Conservation (phyloP, 2,329 filamentous ascomycete species). For the Alternaria triticimaculans region DNA sequence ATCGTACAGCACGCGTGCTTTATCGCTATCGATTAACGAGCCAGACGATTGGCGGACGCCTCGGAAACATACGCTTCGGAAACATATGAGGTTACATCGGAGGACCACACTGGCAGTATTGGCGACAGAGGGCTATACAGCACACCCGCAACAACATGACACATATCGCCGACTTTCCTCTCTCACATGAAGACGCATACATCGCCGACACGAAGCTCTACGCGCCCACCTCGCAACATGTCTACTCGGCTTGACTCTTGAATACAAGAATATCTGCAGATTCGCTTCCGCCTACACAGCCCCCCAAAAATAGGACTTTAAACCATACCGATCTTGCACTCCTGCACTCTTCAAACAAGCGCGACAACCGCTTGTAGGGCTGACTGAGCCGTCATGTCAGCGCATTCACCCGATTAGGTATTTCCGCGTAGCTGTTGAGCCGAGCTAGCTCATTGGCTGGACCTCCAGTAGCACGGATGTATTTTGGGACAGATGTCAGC, state of each 20-base stretch:
- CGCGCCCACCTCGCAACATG: constrained; percentile 17
- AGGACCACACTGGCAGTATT: not conserved
- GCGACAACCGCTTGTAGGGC: constrained; percentile 41
- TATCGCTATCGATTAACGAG: not conserved
- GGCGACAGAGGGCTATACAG: not conserved
- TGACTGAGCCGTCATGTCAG: constrained; percentile 22
- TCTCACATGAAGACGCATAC: not conserved
- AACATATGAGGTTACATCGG: not conserved
- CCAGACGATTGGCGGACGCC: not conserved
- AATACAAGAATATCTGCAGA: constrained; percentile 16
- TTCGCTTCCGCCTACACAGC: constrained; percentile 13
- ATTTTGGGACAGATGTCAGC: constrained; percentile 16
- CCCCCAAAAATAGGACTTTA: constrained; percentile 38
- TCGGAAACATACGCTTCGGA: constrained; percentile 1
- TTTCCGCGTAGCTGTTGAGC: not conserved
- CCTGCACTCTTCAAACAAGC: constrained; percentile 23
- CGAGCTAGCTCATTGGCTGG: not conserved
- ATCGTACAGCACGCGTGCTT: not conserved
- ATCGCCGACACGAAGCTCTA: constrained; percentile 5
- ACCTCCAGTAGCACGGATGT: not conserved
- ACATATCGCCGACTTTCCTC: not conserved
- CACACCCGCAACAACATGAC: not conserved
- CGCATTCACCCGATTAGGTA: constrained; percentile 6
- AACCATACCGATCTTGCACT: not conserved
- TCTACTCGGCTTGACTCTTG: not conserved